phyloP scores from a whole-genome alignment of 2,329 filamentous ascomycete species.

The Aschersonia sp. region DNA sequence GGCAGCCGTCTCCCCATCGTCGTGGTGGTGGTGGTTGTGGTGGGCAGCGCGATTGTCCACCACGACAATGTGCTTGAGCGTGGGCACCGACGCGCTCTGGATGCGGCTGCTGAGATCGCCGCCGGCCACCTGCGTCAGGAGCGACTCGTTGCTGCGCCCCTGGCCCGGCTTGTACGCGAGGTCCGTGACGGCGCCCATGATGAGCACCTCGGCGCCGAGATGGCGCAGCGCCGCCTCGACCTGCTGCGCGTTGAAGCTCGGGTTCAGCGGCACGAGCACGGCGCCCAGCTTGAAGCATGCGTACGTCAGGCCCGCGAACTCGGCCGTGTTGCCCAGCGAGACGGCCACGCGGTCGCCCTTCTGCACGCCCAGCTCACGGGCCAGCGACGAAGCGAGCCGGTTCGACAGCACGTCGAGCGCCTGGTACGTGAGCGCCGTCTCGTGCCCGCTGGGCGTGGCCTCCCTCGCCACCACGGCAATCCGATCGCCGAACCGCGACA shows the following conservation, averaged over 20 bases:
- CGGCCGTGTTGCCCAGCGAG: conserved; percentile 70
- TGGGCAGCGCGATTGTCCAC: conserved; percentile 58
- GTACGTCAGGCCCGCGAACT: conserved; percentile 76
- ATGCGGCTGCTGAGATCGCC: conserved; percentile 10
- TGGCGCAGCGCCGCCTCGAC: conserved; percentile 66
- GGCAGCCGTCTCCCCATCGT: conserved; percentile 8
- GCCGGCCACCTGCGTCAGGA: conserved; percentile 31
- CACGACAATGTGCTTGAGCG: conserved; percentile 55
- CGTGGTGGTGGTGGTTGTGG: conserved; percentile 24
- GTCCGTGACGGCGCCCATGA: conserved; percentile 82
- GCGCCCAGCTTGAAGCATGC: conserved; percentile 91
- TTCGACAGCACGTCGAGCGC: conserved; percentile 65
- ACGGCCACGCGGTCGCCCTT: conserved; percentile 80
- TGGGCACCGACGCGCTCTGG: conserved; percentile 41
- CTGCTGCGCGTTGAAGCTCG: conserved; percentile 70
- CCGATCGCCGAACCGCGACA: conserved; percentile 48
- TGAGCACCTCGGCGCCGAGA: conserved; percentile 55
- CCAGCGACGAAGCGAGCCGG: conserved; percentile 55
- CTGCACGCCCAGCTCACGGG: conserved; percentile 48
- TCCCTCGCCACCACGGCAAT: conserved; percentile 39
- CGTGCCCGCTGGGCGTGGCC: conserved; percentile 21
- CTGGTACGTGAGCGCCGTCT: conserved; percentile 59
- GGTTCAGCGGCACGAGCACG: conserved; percentile 85
- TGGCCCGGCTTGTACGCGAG: conserved; percentile 48
- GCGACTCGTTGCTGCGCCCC: conserved; percentile 36